phyloP scores from a whole-genome alignment of 352 stramenopile genomes.

The Phytophthora europaea region DNA sequence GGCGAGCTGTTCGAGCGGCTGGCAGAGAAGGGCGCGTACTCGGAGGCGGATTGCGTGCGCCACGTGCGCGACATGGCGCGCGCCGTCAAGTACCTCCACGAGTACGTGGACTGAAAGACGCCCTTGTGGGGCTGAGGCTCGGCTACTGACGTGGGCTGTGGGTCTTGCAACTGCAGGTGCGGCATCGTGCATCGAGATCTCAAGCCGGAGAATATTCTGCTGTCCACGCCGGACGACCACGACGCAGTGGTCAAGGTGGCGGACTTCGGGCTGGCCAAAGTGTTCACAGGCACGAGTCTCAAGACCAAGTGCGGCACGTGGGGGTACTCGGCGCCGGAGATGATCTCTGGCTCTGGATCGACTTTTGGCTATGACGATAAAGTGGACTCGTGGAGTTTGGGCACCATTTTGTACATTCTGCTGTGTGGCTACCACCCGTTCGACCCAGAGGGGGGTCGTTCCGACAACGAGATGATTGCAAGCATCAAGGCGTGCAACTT shows the following conservation, averaged over 20 bases:
- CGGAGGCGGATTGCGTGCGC: conserved; percentile 81
- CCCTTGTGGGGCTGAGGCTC: background rate
- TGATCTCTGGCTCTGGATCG: conserved; percentile 80
- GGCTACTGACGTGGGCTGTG: background rate
- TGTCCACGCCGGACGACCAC: conserved; percentile 71
- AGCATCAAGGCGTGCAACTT: conserved; percentile 82
- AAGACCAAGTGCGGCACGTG: conserved; percentile 89
- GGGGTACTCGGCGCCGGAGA: conserved; percentile 86
- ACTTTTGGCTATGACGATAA: conserved; percentile 86
- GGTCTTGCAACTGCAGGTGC: conserved; percentile 42
- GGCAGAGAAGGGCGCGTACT: conserved; percentile 84
- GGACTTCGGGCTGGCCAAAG: conserved; percentile 89
- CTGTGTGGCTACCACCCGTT: conserved; percentile 89
- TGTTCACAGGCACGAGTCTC: conserved; percentile 72
- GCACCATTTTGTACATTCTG: conserved; percentile 90
- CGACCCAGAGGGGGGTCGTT: conserved; percentile 74
- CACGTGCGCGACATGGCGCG: conserved; percentile 77
- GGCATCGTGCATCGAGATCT: conserved; percentile 87
- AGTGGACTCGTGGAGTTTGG: conserved; percentile 90
- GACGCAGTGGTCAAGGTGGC: conserved; percentile 79
- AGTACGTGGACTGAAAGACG: conserved; percentile 34
- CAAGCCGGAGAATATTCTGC: conserved; percentile 88
- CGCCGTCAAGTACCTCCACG: conserved; percentile 80
- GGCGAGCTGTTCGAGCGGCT: conserved; percentile 87
- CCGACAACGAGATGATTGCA: conserved; percentile 88